Base-by-base conservation (phyloP, 495 filamentous ascomycete species). In the Penicillium antarcticum region DNA sequence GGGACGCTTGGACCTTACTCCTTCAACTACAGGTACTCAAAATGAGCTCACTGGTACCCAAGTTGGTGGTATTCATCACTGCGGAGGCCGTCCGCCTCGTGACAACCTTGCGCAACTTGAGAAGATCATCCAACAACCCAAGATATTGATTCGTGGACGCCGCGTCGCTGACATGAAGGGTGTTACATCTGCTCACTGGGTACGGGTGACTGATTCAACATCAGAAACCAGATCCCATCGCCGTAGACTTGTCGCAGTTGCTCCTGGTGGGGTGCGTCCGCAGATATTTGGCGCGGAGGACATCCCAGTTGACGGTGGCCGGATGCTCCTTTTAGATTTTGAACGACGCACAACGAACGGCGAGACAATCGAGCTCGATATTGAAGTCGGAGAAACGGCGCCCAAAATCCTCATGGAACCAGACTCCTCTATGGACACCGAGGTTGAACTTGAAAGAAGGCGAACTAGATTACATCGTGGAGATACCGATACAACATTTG, bases 251-350 rank as follows among this genome's bases (percentile, higher is more conserved):
- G 74, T 92, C 19, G 79, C 87, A 36, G 86, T 87, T 45, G 90
- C 89, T 11, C 86, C 87, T 26, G 89, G 89, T 34, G 84, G 89
- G 10, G 78, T 87, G 21, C 80, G 79, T 6, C 72, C 78, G 18
- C 72, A 76, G 11, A 74, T 78, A 4, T 77, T 81, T 31, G 88
- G 88, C 41, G 82, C 88, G 48, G 88, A 91, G 55, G 85, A 81
- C 18, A 82, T 92, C 18, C 85, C 89, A 48, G 80, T 92, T n/a
- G 89, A 92, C 55, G 88, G 89, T 19, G 89, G 89, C 16, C 79
- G 89, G 55, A 70, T 95, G n/a, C 79, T 84, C 10, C 66, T 95
- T 7, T 70, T 92, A 41, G 89, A 94, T 62, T 94, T 95, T 57
- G 76, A 82, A 46, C 83, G 87, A 50, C 69, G 78, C 8, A 52